phyloP scores from a whole-genome alignment of 306 rosid genomes.

The Oemleria cerasiformis region DNA sequence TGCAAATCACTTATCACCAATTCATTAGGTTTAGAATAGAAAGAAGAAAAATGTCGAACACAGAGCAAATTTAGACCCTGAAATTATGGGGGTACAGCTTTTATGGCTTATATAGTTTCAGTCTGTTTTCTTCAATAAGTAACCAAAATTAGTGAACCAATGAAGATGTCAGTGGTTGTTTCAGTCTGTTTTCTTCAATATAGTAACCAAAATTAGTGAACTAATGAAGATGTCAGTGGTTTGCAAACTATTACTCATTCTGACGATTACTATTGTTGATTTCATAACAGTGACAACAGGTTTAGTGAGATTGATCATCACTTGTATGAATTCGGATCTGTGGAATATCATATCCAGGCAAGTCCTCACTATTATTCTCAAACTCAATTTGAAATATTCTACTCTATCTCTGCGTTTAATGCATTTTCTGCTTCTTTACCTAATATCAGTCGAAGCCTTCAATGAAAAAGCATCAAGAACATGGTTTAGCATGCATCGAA shows the following conservation, averaged over 20 bases:
- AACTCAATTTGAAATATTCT: neutral
- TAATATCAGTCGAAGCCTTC: neutral
- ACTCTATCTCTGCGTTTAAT: neutral
- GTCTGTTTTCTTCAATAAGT: neutral
- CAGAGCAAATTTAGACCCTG: neutral
- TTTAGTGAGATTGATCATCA: constrained; percentile 73
- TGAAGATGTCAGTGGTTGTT: neutral
- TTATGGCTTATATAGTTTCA: neutral
- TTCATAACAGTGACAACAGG: constrained; percentile 59
- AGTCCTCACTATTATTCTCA: neutral
- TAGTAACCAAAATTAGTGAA: neutral
- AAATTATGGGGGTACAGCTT: neutral
- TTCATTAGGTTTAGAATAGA: neutral
- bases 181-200: neutral
- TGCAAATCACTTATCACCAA: neutral
- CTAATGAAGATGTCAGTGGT: neutral
- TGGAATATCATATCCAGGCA: constrained; percentile 77
- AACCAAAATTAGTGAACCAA: neutral
- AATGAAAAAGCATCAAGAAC: neutral
- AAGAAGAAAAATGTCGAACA: neutral
- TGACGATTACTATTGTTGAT: constrained; percentile 17
- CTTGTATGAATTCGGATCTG: constrained; percentile 74
- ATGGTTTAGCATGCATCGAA: neutral
- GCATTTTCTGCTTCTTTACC: neutral
- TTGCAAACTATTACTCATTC: neutral